Evolutionary conservation across 2,329 filamentous ascomycete species (phyloP).

Genomic region (Verticillium albo-atrum): DNA sequence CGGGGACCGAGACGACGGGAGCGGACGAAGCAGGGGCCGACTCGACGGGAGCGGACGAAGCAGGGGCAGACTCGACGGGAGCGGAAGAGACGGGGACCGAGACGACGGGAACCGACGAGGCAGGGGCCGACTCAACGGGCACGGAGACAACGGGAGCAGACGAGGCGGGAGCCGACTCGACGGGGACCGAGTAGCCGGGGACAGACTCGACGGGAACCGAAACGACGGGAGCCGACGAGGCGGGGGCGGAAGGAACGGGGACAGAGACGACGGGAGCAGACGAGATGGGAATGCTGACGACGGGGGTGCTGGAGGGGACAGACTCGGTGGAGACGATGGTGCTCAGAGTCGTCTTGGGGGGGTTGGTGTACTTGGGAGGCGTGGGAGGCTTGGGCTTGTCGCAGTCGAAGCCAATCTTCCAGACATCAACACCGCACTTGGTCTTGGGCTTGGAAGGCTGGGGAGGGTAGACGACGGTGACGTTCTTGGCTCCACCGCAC

Average conservation of each 20-base stretch:
- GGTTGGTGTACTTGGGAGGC: constrained; percentile 4
- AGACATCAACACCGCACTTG: constrained; percentile 67
- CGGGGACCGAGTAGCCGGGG: not conserved
- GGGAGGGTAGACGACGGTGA: constrained; percentile 64
- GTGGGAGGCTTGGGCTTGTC: constrained; percentile 6
- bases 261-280: not conserved
- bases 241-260: not conserved
- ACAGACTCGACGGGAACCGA: not conserved
- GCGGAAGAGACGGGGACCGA: constrained; percentile 8
- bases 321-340: not conserved
- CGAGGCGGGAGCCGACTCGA: constrained; percentile 10
- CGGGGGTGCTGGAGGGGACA: not conserved
- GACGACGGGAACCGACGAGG: constrained; percentile 3
- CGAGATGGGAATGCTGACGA: constrained; percentile 7
- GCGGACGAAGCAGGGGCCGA: constrained; percentile 11
- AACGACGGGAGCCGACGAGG: constrained; percentile 4
- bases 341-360: constrained; percentile 9
- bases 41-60: constrained; percentile 11
- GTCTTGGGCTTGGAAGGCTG: constrained; percentile 53
- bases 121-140: constrained; percentile 6
- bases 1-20: constrained; percentile 4
- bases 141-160: constrained; percentile 7
- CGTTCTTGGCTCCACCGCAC: constrained; percentile 85
- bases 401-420: constrained; percentile 74
- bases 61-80: constrained; percentile 6